phyloP scores from a whole-genome alignment of 306 rosid genomes.

The Argentina anserina region DNA sequence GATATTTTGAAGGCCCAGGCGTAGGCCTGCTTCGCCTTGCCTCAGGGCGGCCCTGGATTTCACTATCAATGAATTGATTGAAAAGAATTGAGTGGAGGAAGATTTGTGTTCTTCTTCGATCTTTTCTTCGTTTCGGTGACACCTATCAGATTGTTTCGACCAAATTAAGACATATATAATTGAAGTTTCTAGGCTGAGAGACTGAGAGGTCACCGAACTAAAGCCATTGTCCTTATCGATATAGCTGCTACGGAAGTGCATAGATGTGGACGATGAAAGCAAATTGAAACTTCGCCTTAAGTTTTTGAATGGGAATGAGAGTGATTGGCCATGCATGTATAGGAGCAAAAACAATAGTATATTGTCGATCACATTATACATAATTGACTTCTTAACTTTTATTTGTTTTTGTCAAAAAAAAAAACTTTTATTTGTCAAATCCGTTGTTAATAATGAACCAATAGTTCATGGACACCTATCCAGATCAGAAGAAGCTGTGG shows the following conservation, averaged over 20 bases:
- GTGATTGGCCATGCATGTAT: background rate
- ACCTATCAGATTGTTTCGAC: background rate
- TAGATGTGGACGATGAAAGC: background rate
- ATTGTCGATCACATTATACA: background rate
- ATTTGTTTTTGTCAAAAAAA: background rate
- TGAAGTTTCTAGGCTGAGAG: conserved; percentile 4
- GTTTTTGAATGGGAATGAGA: background rate
- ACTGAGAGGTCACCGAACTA: background rate
- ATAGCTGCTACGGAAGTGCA: background rate
- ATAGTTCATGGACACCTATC: background rate
- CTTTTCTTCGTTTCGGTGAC: background rate
- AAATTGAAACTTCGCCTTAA: background rate
- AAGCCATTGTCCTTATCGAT: background rate
- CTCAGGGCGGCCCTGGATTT: no score
- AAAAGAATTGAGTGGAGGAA: background rate
- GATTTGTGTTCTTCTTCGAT: background rate
- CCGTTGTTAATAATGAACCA: background rate
- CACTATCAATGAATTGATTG: background rate
- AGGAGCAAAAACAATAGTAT: background rate
- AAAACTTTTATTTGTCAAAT: background rate
- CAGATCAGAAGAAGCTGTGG: background rate
- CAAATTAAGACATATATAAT: background rate
- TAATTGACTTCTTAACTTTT: background rate
- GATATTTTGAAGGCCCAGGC: no score
- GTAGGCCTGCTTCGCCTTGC: no score